Evolutionary conservation across 805 yeast genomes (phyloP).

Genomic region (Candida sakaeoensis): DNA sequence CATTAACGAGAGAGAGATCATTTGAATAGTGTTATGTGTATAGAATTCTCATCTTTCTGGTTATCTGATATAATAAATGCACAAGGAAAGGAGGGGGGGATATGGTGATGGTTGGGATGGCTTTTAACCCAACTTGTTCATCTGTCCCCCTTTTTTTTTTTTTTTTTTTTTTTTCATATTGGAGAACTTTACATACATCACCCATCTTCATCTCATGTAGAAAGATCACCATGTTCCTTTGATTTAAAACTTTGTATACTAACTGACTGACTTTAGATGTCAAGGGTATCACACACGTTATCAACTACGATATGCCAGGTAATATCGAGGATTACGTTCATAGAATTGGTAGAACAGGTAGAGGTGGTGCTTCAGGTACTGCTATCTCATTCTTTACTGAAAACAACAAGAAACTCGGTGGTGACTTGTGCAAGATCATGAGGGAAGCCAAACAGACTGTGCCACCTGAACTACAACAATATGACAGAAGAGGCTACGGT

Average conservation of each 20-base stretch:
- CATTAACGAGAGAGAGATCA: constrained; percentile 5
- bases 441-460: constrained; percentile 92
- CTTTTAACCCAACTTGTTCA: neutral
- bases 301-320: constrained; percentile 97
- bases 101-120: constrained; percentile 1
- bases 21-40: constrained; percentile 9
- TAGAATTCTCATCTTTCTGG: constrained; percentile 4
- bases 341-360: constrained; percentile 98
- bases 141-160: constrained; percentile 8
- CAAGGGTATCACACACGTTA: constrained; percentile 90
- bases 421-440: constrained; percentile 83
- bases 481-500: constrained; percentile 63
- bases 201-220: constrained; percentile 7
- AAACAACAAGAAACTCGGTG: constrained; percentile 83
- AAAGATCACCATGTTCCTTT: neutral
- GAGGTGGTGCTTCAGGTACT: constrained; percentile 96
- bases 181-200: too few species aligned
- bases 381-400: constrained; percentile 93
- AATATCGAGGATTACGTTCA: constrained; percentile 98
- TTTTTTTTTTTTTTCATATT: constrained; percentile 2
- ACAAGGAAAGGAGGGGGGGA: too few species aligned
- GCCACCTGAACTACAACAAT: constrained; percentile 74
- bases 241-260: constrained; percentile 19
- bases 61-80: constrained; percentile 6
- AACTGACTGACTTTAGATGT: constrained; percentile 60